Evolutionary conservation across 2,329 filamentous ascomycete genomes (phyloP), one percentile per base, ranked within the genome.

Genomic region (Phaeosphaeria sp.): DNA sequence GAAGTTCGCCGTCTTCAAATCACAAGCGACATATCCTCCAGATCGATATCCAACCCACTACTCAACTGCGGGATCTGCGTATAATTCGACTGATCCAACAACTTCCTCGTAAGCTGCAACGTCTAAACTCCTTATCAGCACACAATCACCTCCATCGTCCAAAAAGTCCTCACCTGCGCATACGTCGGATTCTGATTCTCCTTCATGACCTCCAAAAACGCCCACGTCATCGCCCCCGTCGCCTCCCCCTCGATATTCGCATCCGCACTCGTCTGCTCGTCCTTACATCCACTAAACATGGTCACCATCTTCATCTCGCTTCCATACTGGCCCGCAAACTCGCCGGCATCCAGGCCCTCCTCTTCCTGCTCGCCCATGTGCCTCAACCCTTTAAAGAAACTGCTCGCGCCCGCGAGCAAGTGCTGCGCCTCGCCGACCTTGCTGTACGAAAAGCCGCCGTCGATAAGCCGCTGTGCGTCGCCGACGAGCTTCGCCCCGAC

Each of bases 311-410:
- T 82, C 24, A 75, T 70, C 64, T 84, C 81, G 51, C 71, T 72
- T 0, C 71, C 74, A 69, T 79, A 83, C 61, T 83, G 80, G 15
- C 80, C 76, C 39, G 72, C 77, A 60, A 80, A 80, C 55, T 72
- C 65, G 17, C 77, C 74, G 1, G 64, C 68, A 4, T 63, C 53
- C 40, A 78, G 61, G 0, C 76, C 75, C 48, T 84, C 80, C 55
- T 84, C 80, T 47, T 83, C 75, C 51, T 82, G 74, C 33, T 79
- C 72, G 3, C 75, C 74, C 61, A 79, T 76, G 65, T 85, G 82
- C 47, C 78, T 78, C 43, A 86, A 68, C 2, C 82, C 78, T 55
- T 81, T 78, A 74, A 86, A 86, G 69, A 87, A 87, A 48, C 75
- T 77, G 0, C 79, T 83, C 2, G 84, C 84, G 40, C 83, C 84